Conservation (phyloP, 345 rosid species). For the Corymbia maculata region DNA sequence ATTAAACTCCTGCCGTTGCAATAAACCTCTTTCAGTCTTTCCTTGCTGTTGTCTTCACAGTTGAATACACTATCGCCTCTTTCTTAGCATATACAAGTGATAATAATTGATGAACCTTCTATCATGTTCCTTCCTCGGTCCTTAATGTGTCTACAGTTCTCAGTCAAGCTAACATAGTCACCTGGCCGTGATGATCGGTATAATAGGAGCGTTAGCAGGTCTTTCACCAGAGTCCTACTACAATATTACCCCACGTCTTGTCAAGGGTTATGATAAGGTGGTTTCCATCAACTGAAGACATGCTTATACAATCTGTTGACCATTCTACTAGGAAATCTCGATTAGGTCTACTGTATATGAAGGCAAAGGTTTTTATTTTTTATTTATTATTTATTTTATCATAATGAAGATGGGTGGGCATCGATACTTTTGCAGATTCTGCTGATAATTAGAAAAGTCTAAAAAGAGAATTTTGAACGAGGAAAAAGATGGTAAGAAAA, state of each 20-base stretch:
- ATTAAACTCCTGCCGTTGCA: neutral
- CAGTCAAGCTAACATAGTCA: neutral
- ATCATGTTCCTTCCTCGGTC: neutral
- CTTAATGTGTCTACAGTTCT: neutral
- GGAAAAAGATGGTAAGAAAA: neutral
- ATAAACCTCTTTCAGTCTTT: neutral
- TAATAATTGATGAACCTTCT: neutral
- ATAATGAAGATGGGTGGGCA: neutral
- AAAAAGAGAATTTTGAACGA: neutral
- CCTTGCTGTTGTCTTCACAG: neutral
- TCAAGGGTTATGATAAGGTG: neutral
- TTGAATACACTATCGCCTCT: neutral
- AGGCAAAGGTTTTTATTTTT: neutral
- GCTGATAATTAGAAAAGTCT: neutral
- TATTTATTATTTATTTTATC: neutral
- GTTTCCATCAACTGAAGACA: neutral
- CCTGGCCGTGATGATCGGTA: neutral
- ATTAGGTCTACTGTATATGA: neutral
- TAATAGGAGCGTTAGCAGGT: neutral
- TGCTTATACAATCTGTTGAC: neutral
- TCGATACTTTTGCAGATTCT: neutral
- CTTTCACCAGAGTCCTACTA: neutral
- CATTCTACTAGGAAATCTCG: neutral
- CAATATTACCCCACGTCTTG: neutral
- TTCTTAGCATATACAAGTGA: neutral